A percentile compares a stretch with the other conserved stretches of the same genome.
phyloP scores from a whole-genome alignment of 2,329 filamentous ascomycete genomes.

The Eutypa lata region DNA sequence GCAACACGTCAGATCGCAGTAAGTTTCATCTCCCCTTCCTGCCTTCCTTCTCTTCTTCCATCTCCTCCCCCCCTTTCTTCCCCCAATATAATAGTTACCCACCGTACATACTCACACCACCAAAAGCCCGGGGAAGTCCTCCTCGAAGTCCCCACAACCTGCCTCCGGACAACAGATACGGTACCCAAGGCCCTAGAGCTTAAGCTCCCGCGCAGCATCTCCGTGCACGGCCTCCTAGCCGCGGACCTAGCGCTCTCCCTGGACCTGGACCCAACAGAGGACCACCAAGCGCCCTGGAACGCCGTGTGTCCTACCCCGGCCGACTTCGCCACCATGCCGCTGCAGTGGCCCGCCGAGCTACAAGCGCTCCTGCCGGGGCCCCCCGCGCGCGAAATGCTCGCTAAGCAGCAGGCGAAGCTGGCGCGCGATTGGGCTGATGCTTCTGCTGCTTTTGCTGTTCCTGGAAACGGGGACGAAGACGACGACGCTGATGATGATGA shows the following conservation, averaged over 20 bases:
- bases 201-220: slow-evolving; percentile 50
- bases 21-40: slow-evolving; percentile 15
- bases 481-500: not conserved
- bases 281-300: slow-evolving; percentile 58
- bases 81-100: not conserved
- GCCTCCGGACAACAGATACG: slow-evolving; percentile 63
- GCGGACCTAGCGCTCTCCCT: slow-evolving; percentile 58
- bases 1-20: slow-evolving; percentile 66
- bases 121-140: slow-evolving; percentile 60
- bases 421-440: slow-evolving; percentile 46
- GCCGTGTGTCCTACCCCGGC: slow-evolving; percentile 61
- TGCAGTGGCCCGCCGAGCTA: slow-evolving; percentile 49
- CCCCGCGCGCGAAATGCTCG: slow-evolving; percentile 42
- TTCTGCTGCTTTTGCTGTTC: slow-evolving; percentile 37
- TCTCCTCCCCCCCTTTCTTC: not conserved
- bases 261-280: slow-evolving; percentile 23
- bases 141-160: slow-evolving; percentile 60
- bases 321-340: slow-evolving; percentile 54
- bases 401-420: slow-evolving; percentile 53
- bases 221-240: slow-evolving; percentile 72
- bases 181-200: slow-evolving; percentile 51
- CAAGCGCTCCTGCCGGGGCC: slow-evolving; percentile 44
- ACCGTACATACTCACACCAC: slow-evolving; percentile 2
- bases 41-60: not conserved
- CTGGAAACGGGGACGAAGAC: not conserved